Evolutionary conservation across 768 basidiomycete genomes (phyloP), one percentile per base, ranked within the genome.

Genomic region (Suillus weaverae): DNA sequence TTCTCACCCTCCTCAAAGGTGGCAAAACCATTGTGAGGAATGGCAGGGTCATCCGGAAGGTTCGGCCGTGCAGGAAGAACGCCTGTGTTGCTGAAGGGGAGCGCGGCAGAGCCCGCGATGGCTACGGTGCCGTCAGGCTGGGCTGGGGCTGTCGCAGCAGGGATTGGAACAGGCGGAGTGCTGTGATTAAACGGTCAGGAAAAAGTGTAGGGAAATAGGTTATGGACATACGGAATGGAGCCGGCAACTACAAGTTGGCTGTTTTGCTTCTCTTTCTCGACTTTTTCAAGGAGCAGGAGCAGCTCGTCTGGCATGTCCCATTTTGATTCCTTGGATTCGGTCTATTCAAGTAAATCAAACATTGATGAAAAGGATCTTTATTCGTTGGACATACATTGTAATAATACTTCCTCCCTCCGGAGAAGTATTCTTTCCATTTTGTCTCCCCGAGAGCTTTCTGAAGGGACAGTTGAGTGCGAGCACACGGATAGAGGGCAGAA

Each of bases 301-400:
- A 99, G 85, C 71, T 99, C 96, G 62, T 94, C 89, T 11, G 97
- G 97, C 88, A 97, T 91, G 65, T 97, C 94, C 97, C 97, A 99
- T 81, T 96, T 94, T 3, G 95, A 97, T 77, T 97, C 93, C 70
- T 95, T 97, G 36, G 89, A 85, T 48, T 91, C 89, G 38, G 88
- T 90, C 89, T 97, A 71, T 3, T 71, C 18, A 44, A 11, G 53
- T 2, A 53, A 51, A 32, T 64, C 43, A 59, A 67, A 56, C 38
- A 48, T n/a, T 13, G 35, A 18, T 35, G 16, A 35, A 38, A 53
- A 39, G 18, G 43, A 14, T 36, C 14, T 22, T 22, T 2, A n/a
- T 30, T 13, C 38, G 4, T 20, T 32, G 16, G 20, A 73, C 86
- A 50, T 64, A 92, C 93, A 74, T 95, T 90, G 68, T 94, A 94